Base-by-base conservation (phyloP, 768 basidiomycete species). In the Agrocybe praecox region DNA sequence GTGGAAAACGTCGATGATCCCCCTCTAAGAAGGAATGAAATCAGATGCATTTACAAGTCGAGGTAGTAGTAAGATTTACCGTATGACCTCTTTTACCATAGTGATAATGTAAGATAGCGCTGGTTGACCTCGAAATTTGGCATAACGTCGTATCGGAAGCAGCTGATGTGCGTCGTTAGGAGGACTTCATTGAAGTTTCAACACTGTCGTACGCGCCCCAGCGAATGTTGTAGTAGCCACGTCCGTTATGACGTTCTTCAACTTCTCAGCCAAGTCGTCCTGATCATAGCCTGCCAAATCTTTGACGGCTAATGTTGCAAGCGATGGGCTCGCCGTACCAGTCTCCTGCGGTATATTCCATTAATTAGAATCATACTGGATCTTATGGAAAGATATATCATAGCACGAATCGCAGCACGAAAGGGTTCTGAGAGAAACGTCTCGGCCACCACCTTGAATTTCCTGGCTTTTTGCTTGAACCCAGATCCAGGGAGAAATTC, bases 401-500 rank as follows among this genome's bases (percentile, higher is more conserved):
- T 61, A 34, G 65, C 60, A 15, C 64, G 50, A 45, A 71, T 69
- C 1, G 72, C 72, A 32, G 68, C 68, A 2, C 50, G 48, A 49
- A 73, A 80, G 0, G 79, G 79, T 2, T 66, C 62, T 4, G 75
- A 69, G 17, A 70, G 64, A 67, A 78, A 73, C 11, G 67, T 69
- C 9, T 65, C 54, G 7, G 73, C 68, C 2, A 68, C 63, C 55
- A 60, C 64, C 33, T 65, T 69, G 75, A 76, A 77, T 17, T 57
- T 53, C 23, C 65, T 64, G 2, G 80, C 80, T 49, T 70, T 72
- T 26, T 67, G 67, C 59, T 80, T 72, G 56, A 82, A 83, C 1
- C 70, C 71, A n/a, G 78, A 75, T 0, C 81, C 81, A 6, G 79
- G 80, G 11, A 81, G 43, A 78, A 79, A 82, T 34, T 60, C 67